phyloP scores from a whole-genome alignment of 305 asterid genomes.

The Solanum aculeatissimum region DNA sequence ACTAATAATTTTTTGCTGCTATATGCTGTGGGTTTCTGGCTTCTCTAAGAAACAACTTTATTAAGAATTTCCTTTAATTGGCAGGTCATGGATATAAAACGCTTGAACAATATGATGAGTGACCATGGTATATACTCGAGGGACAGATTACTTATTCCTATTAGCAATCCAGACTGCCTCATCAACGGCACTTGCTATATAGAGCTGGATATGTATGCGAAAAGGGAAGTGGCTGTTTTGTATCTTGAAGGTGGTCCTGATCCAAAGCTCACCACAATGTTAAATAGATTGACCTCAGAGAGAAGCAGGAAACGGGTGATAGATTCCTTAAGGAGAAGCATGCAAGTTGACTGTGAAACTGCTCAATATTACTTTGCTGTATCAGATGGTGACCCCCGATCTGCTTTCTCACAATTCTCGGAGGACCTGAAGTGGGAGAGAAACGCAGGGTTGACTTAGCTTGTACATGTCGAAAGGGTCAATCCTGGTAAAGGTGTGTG shows the following conservation, averaged over 20 bases:
- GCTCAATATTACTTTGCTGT: conserved; percentile 68
- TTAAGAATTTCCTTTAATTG: background rate
- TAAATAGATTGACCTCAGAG: conserved; percentile 35
- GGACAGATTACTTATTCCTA: conserved; percentile 83
- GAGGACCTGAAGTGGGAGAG: conserved; percentile 88
- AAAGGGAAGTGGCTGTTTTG: conserved; percentile 83
- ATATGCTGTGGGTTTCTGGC: background rate
- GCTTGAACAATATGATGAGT: conserved; percentile 91
- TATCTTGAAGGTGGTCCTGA: conserved; percentile 75
- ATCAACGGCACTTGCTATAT: conserved; percentile 62
- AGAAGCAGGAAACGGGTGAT: conserved; percentile 49
- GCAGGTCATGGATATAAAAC: conserved; percentile 78
- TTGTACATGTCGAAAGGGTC: background rate
- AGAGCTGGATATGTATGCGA: conserved; percentile 68
- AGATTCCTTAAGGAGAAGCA: conserved; percentile 71
- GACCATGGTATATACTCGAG: conserved; percentile 93
- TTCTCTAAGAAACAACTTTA: background rate
- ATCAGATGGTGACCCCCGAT: conserved; percentile 81
- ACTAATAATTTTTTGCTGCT: background rate
- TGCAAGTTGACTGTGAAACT: conserved; percentile 78
- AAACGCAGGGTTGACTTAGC: conserved; percentile 39
- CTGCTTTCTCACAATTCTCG: conserved; percentile 58
- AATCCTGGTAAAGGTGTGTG: background rate
- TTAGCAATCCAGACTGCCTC: conserved; percentile 58
- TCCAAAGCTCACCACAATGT: conserved; percentile 21